Base-by-base conservation (phyloP, 2,329 filamentous ascomycete species). In the Neonectria hederae region DNA sequence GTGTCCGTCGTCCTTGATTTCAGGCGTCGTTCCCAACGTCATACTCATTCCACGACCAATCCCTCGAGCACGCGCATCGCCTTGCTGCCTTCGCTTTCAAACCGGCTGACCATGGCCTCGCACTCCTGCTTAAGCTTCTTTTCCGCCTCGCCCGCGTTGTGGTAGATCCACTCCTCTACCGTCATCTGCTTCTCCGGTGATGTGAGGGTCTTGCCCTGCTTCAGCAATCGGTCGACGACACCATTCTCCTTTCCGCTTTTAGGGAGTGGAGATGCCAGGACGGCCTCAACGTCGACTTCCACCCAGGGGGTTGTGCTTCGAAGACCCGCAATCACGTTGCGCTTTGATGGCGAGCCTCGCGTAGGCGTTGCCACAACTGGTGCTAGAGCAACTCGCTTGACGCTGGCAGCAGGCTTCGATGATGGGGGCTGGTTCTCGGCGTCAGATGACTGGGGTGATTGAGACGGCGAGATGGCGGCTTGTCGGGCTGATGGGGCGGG, bases 111-210 rank as follows among this genome's bases (percentile, higher is more conserved):
- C 78, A 97, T 87, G 26, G 88, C 82, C 81, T 98, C 95, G 74
- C 94, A 97, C 76, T 97, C 92, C 38, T 85, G 81, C 74, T 90
- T 90, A 59, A 99, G 82, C 76, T 89, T 90, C 78, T 90, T 88
- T 81, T 98, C 94, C 0, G 92, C 93, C 75, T 90, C 84, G 65
- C 86, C 86, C 0, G 96, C 96, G 70, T 96, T 94, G 79, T 90
- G 87, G 62, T 89, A 83, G 42, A 99, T 91, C 93, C 95, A 99
- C 78, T 97, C 90, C 77, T 97, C 93, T 0, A 98, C 93, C 5
- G 90, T 95, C 94, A 99, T 97, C 40, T 86, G 83, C 82, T 91
- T 94, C 81, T 98, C 96, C 0, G 89, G 87, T 57, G 86, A 91
- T 2, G 87, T 90, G 57, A 99, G 80, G 14, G 86, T 86, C 0